phyloP scores from a whole-genome alignment of 148 eudicot genomes.

The Selenicereus undatus region DNA sequence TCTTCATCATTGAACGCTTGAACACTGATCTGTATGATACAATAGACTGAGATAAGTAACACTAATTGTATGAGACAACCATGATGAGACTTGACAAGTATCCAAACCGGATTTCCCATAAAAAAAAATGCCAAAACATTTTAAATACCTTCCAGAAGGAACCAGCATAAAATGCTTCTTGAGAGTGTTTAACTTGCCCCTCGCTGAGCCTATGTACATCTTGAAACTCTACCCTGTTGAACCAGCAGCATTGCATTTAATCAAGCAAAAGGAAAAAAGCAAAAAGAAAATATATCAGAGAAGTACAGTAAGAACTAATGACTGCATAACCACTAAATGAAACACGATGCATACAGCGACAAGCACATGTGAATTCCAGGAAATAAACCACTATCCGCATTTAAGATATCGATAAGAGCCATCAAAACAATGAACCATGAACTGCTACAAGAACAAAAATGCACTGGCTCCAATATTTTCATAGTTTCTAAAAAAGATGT shows the following conservation, averaged over 20 bases:
- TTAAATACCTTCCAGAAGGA: constrained; percentile 90
- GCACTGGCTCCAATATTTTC: background rate
- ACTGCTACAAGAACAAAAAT: background rate
- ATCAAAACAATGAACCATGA: constrained; percentile 3
- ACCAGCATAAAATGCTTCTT: constrained; percentile 98
- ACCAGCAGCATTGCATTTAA: constrained; percentile 18
- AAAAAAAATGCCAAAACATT: constrained; percentile 1
- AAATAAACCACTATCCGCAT: background rate
- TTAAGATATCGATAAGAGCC: background rate
- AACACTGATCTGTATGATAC: constrained; percentile 67
- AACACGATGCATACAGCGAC: background rate
- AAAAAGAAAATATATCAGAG: background rate
- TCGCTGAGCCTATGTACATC: constrained; percentile 88
- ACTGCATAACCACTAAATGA: background rate
- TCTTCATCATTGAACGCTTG: constrained; percentile 99
- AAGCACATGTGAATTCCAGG: background rate
- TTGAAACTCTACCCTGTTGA: constrained; percentile 81
- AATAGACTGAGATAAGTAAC: constrained; percentile 18
- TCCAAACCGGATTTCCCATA: background rate
- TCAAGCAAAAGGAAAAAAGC: background rate
- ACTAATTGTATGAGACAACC: constrained; percentile 1
- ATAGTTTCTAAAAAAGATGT: background rate
- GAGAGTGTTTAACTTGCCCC: constrained; percentile 97
- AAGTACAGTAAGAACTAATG: background rate
- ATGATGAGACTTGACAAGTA: background rate